phyloP scores from a whole-genome alignment of 2,329 filamentous ascomycete genomes.

The Scleromitrula shiraiana region DNA sequence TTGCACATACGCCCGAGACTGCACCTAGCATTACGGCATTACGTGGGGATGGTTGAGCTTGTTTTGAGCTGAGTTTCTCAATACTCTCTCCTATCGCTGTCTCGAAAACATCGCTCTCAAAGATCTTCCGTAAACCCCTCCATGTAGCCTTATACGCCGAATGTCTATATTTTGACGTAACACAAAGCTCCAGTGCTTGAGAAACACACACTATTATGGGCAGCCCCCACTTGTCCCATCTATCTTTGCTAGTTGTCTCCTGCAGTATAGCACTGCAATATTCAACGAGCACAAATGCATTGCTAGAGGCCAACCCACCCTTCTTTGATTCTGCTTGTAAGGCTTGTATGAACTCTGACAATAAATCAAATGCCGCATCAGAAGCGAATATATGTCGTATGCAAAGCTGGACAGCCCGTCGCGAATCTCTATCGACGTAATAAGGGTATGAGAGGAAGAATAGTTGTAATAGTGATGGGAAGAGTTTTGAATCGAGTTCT shows the following conservation, averaged over 20 bases:
- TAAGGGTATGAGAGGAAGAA: slow-evolving; percentile 83
- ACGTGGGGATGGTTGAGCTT: slow-evolving; percentile 52
- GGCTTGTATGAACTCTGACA: slow-evolving; percentile 57
- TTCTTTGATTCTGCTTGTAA: slow-evolving; percentile 70
- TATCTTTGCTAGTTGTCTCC: slow-evolving; percentile 50
- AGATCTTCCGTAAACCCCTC: slow-evolving; percentile 68
- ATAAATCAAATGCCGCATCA: slow-evolving; percentile 44
- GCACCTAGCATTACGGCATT: slow-evolving; percentile 76
- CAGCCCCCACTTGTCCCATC: slow-evolving; percentile 57
- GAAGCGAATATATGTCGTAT: slow-evolving; percentile 58
- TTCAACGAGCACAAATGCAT: slow-evolving; percentile 81
- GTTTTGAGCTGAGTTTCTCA: slow-evolving; percentile 60
- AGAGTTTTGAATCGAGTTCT: slow-evolving; percentile 33
- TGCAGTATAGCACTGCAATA: slow-evolving; percentile 81
- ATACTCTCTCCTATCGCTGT: slow-evolving; percentile 44
- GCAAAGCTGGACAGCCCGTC: slow-evolving; percentile 75
- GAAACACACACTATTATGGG: slow-evolving; percentile 64
- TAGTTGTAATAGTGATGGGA: slow-evolving; percentile 54
- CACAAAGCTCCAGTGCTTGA: slow-evolving; percentile 68
- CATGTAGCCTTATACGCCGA: slow-evolving; percentile 73
- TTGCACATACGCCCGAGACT: slow-evolving; percentile 76
- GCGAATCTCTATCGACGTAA: slow-evolving; percentile 79
- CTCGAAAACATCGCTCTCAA: slow-evolving; percentile 43
- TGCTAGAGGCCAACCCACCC: slow-evolving; percentile 65
- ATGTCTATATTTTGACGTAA: slow-evolving; percentile 57